A percentile compares a stretch with the other conserved stretches of the same genome.
These are phyloP conservation scores for Aegilops longissima DNA, from an alignment of 176 grass and related monocot genomes.

Conservation along the genomic window DNA sequence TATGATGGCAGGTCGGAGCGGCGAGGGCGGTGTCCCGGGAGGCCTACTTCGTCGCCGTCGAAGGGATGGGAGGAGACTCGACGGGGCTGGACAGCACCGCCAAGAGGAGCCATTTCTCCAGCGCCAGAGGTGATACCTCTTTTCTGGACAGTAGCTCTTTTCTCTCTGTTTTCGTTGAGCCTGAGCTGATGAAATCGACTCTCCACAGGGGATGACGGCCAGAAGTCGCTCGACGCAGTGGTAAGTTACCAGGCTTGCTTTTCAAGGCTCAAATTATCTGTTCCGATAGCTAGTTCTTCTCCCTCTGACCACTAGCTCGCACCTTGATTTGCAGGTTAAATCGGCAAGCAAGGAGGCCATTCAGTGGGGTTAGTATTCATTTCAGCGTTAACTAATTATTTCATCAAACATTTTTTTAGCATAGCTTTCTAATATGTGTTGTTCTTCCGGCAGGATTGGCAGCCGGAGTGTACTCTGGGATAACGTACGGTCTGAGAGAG, in stretches of 20 bases:
- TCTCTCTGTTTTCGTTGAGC: background rate
- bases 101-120: conserved; percentile 65
- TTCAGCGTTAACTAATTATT: background rate
- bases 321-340: conserved; percentile 53
- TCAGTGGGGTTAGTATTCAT: conserved; percentile 67
- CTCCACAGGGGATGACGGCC: conserved; percentile 60
- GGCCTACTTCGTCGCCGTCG: conserved; percentile 69
- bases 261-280: background rate
- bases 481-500: conserved; percentile 80
- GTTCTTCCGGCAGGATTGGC: conserved; percentile 47
- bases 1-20: conserved; percentile 42
- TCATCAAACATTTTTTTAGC: no score
- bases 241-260: conserved; percentile 25
- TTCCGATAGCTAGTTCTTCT: no score
- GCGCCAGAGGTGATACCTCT: conserved; percentile 21
- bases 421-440: background rate
- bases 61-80: conserved; percentile 40
- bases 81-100: conserved; percentile 25
- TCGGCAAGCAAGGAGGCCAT: conserved; percentile 72
- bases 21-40: conserved; percentile 71
- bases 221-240: conserved; percentile 81
- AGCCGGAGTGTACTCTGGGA: conserved; percentile 74
- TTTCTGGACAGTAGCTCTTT: background rate
- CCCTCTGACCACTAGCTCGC: background rate
- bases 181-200: background rate